Base-by-base conservation (phyloP, 73 alveolate species). In the Effrenium voratum region DNA sequence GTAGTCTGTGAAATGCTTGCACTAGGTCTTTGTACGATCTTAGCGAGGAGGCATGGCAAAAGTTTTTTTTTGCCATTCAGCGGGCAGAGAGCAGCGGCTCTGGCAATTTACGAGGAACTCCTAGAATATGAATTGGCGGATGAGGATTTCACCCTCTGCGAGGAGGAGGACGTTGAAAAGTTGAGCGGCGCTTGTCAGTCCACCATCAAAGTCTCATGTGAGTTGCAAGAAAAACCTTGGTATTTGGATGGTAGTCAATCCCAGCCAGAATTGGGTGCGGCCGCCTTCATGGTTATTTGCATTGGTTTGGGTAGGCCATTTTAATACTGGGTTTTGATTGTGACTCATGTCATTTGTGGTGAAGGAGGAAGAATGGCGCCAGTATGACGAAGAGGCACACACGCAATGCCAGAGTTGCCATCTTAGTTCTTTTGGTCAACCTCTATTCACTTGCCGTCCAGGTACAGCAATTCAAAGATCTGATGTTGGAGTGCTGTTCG, bases 91-190 rank as follows among this genome's bases (percentile, higher is more conserved):
- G 90, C 26, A 26, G 6, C 60, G 28, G 19, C 19, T 30, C 22
- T 57, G 13, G 28, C 68, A n/a, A n/a, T n/a, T n/a, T n/a, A 4
- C 70, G 41, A 86, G 95, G 95, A 86, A 68, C 50, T 86, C 47
- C 84, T 86, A 2, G 45, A 73, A n/a, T 86, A 28, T 47, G 95
- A 86, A 38, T 52, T 86, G 47, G 95, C 95, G 32, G 95, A 86
- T 28, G 95, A 86, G 43, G 95, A 86, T 57, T 63, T 86, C 49
- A 60, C 95, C 44, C 95, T 86, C 52, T 86, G 95, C 47, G 95
- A 86, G 57, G 95, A 86, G 40, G 95, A 86, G 95, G 95, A 32
- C 47, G 55, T 47, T 12, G 50, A 5, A 34, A 73, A 19, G 36
- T 24, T 30, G 34, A 8, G 79, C 40, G 41, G 15, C 79, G n/a